Evolutionary conservation across 345 rosid species (phyloP).

Genomic region (Excoecaria cochinchinensis): DNA sequence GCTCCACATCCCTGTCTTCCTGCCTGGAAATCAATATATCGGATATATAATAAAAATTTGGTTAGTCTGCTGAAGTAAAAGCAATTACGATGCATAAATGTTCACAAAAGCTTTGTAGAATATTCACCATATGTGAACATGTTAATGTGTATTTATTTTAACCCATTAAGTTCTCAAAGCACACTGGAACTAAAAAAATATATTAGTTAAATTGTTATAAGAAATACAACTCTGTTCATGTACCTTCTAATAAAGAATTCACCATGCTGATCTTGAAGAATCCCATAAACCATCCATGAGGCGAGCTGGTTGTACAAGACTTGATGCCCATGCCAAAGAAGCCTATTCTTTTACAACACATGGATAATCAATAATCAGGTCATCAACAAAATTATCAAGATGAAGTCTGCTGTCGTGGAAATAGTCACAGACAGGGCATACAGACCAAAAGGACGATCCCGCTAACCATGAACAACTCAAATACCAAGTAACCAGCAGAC

Average conservation of each 20-base stretch:
- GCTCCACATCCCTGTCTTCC: slow-evolving; percentile 67
- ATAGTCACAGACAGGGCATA: background rate
- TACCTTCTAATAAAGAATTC: slow-evolving; percentile 91
- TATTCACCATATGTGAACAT: background rate
- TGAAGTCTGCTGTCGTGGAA: background rate
- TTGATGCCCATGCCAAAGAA: slow-evolving; percentile 98
- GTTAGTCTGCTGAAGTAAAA: background rate
- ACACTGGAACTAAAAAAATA: background rate
- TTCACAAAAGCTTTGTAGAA: background rate
- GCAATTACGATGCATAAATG: background rate
- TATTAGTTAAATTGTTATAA: background rate
- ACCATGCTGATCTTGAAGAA: slow-evolving; percentile 90
- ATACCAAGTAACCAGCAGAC: background rate
- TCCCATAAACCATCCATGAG: slow-evolving; percentile 95
- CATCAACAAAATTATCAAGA: background rate
- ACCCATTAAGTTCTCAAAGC: background rate
- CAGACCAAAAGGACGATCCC: background rate
- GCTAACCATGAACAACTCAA: background rate
- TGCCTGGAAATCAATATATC: slow-evolving; percentile 53
- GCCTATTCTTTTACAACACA: slow-evolving; percentile 46
- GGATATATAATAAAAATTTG: slow-evolving; percentile 4
- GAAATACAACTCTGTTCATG: background rate
- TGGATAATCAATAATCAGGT: background rate
- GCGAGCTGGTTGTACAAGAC: slow-evolving; percentile 94
- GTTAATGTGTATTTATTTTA: background rate